Percentiles rank a stretch among this genome's conserved stretches.
These are phyloP conservation scores for Cercospora sojina DNA, from an alignment of 2,329 filamentous ascomycete genomes.

Conservation along the genomic window DNA sequence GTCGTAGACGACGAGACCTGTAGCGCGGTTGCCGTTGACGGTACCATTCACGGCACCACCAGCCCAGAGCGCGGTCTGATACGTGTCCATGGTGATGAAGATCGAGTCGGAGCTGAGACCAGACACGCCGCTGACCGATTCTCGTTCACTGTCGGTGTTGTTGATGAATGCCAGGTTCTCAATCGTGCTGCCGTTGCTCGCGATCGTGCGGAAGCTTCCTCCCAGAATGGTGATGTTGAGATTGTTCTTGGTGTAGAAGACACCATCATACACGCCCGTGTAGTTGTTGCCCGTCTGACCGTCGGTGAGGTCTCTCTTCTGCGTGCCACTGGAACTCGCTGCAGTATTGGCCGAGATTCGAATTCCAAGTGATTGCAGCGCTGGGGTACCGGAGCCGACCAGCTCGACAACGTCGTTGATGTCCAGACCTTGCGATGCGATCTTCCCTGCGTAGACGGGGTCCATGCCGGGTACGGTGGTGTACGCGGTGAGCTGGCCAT, in stretches of 20 bases:
- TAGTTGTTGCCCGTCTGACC: conserved; percentile 45
- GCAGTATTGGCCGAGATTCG: conserved; percentile 44
- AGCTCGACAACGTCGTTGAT: conserved; percentile 72
- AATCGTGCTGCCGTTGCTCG: conserved; percentile 66
- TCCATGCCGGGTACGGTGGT: conserved; percentile 61
- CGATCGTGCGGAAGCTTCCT: conserved; percentile 76
- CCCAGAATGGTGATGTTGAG: conserved; percentile 84
- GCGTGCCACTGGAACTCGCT: conserved; percentile 26
- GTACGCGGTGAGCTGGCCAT: conserved; percentile 70
- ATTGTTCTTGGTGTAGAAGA: conserved; percentile 68
- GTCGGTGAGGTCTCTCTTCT: conserved; percentile 43
- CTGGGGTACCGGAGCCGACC: conserved; percentile 43
- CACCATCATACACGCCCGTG: conserved; percentile 71
- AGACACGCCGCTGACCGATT: conserved; percentile 50
- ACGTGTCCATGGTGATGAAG: conserved; percentile 68
- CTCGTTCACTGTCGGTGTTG: conserved; percentile 60
- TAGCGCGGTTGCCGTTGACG: conserved; percentile 61
- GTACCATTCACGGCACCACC: conserved; percentile 77
- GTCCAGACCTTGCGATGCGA: conserved; percentile 71
- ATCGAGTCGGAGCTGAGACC: conserved; percentile 74
- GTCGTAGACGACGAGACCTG: conserved; percentile 78
- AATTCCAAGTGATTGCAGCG: conserved; percentile 55
- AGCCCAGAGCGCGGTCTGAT: conserved; percentile 70
- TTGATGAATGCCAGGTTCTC: conserved; percentile 83
- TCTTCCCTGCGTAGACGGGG: conserved; percentile 77